phyloP scores from a whole-genome alignment of 345 rosid genomes.

The Boechera stricta region DNA sequence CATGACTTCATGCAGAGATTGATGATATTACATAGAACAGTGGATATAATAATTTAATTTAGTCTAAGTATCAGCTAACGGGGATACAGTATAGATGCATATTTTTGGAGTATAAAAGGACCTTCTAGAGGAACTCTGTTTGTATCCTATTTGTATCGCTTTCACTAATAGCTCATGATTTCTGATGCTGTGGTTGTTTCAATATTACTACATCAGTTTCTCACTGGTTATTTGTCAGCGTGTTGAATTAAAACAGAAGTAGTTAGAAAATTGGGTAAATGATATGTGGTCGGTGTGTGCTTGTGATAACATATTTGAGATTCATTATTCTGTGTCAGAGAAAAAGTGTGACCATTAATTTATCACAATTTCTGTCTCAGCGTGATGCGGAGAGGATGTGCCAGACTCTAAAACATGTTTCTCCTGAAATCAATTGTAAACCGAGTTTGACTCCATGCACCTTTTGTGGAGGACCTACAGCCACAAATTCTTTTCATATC shows the following conservation, averaged over 20 bases:
- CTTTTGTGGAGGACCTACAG: constrained; percentile 58
- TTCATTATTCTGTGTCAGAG: neutral
- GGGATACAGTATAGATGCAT: neutral
- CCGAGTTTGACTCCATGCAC: constrained; percentile 53
- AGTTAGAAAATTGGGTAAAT: constrained; percentile 15
- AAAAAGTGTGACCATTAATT: constrained; percentile 1
- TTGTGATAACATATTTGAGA: constrained; percentile 13
- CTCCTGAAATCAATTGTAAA: constrained; percentile 48
- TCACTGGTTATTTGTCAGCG: neutral
- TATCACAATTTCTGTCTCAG: constrained; percentile 48
- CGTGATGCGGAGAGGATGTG: constrained; percentile 77
- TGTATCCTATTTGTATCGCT: neutral
- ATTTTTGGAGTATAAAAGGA: neutral
- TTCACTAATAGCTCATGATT: neutral
- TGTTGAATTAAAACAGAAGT: neutral
- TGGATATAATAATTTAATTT: neutral
- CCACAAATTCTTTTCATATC: constrained; percentile 65
- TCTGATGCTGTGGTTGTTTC: neutral
- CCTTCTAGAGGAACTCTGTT: neutral
- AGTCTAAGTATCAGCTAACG: neutral
- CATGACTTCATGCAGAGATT: neutral
- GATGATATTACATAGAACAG: constrained; percentile 9
- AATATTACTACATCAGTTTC: neutral
- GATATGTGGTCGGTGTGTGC: constrained; percentile 9
- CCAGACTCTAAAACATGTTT: constrained; percentile 51